Conservation (phyloP, 495 filamentous ascomycete genomes). For the Tuber indicum region DNA sequence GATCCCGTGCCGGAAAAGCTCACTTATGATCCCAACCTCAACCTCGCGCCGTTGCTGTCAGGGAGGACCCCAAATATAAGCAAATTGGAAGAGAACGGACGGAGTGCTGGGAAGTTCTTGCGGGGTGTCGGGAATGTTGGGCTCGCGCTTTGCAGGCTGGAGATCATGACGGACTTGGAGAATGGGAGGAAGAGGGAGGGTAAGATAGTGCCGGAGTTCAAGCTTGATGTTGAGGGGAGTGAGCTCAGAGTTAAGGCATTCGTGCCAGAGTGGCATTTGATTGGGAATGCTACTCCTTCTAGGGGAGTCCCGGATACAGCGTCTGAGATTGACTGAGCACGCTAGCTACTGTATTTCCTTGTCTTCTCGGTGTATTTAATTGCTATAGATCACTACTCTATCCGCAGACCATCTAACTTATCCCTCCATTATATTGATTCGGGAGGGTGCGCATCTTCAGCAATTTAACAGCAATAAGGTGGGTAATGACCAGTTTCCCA, state of each 20-base stretch:
- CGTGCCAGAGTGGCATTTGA: constrained; percentile 69
- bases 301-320: not conserved
- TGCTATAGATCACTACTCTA: not conserved
- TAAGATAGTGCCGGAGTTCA: constrained; percentile 45
- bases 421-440: not conserved
- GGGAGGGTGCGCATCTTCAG: not conserved
- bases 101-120: constrained; percentile 71
- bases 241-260: constrained; percentile 70
- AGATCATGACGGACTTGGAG: constrained; percentile 75
- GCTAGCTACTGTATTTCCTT: not conserved
- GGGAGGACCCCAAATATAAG: constrained; percentile 41
- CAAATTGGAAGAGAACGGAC: constrained; percentile 50
- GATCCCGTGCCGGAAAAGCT: constrained; percentile 44
- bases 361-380: not conserved
- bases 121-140: constrained; percentile 74
- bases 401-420: not conserved
- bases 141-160: constrained; percentile 77
- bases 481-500: not conserved
- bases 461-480: not conserved
- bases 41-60: constrained; percentile 33
- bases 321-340: not conserved
- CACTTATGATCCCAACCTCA: constrained; percentile 47
- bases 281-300: constrained; percentile 38
- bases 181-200: constrained; percentile 48
- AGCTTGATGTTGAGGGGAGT: constrained; percentile 41